phyloP scores from a whole-genome alignment of 2,329 filamentous ascomycete species.

The Tolypocladium amazonense region DNA sequence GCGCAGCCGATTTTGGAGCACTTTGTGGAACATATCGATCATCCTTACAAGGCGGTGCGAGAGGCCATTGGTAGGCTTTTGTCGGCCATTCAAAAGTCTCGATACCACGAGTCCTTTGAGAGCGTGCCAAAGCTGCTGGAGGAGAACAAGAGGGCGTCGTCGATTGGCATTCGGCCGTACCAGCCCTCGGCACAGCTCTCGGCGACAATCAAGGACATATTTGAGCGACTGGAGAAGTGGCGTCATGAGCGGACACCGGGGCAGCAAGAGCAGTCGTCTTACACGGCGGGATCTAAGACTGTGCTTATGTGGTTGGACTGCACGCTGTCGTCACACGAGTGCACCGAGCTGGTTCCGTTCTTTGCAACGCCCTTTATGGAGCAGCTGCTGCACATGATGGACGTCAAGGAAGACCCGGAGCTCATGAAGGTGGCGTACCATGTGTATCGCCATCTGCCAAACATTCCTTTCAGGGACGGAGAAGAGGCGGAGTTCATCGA shows the following conservation, averaged over 20 bases:
- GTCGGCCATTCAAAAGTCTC: constrained; percentile 76
- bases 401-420: constrained; percentile 96
- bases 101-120: constrained; percentile 89
- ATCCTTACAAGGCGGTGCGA: constrained; percentile 94
- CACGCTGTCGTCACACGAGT: constrained; percentile 84
- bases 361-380: constrained; percentile 86
- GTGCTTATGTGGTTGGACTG: constrained; percentile 91
- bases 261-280: constrained; percentile 85
- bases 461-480: constrained; percentile 81
- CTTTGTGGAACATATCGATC: constrained; percentile 84
- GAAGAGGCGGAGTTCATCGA: constrained; percentile 79
- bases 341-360: constrained; percentile 80
- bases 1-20: constrained; percentile 81
- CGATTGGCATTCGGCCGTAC: constrained; percentile 79
- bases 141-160: constrained; percentile 67
- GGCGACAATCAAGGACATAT: constrained; percentile 62
- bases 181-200: constrained; percentile 64
- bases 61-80: constrained; percentile 90
- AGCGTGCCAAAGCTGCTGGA: constrained; percentile 67
- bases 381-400: constrained; percentile 98
- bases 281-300: constrained; percentile 94
- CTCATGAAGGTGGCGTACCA: constrained; percentile 90
- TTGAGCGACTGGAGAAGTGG: constrained; percentile 76
- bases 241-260: constrained; percentile 73
- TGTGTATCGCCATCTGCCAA: constrained; percentile 91